These are phyloP conservation scores for Rauvolfia tetraphylla DNA, from an alignment of 257 asterid species.

Conservation along the genomic window DNA sequence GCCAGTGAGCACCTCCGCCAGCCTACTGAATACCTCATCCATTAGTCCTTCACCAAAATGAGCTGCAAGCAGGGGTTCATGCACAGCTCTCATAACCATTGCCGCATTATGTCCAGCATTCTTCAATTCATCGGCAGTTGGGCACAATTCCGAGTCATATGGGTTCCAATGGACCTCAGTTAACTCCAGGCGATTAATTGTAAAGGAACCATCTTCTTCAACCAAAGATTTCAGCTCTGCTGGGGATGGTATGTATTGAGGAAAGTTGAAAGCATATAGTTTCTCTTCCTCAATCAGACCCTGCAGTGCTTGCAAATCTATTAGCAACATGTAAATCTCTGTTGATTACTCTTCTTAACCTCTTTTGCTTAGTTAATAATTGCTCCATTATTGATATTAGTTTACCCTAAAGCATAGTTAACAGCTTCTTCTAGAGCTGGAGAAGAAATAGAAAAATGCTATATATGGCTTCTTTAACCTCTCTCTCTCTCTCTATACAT, in stretches of 20 bases:
- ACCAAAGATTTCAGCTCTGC: conserved; percentile 12
- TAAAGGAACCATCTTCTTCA: conserved; percentile 12
- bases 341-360: too few relatives aligned
- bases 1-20: neutral
- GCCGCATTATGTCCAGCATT: conserved; percentile 10
- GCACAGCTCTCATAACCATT: conserved; percentile 1
- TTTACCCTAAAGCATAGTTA: too few relatives aligned
- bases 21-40: neutral
- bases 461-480: too few relatives aligned
- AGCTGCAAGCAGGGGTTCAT: neutral
- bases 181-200: conserved; percentile 1
- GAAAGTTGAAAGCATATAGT: conserved; percentile 15
- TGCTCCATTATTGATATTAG: too few relatives aligned
- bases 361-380: too few relatives aligned
- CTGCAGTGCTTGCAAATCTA: neutral
- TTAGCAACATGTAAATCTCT: too few relatives aligned
- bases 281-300: conserved; percentile 18
- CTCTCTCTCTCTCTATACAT: too few relatives aligned
- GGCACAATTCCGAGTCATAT: neutral
- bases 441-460: too few relatives aligned
- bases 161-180: conserved; percentile 8
- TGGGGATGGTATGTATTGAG: conserved; percentile 17
- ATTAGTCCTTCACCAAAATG: neutral
- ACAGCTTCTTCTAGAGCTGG: too few relatives aligned
- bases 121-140: neutral